Conservation (phyloP, 257 asterid species). For the Schizonepeta tenuifolia region DNA sequence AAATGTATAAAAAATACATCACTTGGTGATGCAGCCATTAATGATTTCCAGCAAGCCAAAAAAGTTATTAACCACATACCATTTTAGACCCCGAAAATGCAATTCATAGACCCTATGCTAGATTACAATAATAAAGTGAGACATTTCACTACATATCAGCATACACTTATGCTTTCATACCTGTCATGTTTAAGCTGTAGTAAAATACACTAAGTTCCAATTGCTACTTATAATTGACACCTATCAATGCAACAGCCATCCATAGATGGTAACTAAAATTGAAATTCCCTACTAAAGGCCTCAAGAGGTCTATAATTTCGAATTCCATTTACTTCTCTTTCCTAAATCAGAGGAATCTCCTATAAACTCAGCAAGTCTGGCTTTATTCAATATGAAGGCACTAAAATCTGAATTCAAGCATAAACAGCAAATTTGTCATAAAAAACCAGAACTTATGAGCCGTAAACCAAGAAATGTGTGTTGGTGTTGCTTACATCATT, state of each 20-base stretch:
- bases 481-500: not conserved
- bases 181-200: not conserved
- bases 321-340: not conserved
- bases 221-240: not conserved
- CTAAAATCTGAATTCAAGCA: not conserved
- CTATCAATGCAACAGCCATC: not conserved
- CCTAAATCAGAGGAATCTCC: slow-evolving; percentile 16
- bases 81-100: slow-evolving; percentile 4
- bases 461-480: not conserved
- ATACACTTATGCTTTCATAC: slow-evolving; percentile 7
- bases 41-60: slow-evolving; percentile 23
- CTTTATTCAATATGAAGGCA: not conserved
- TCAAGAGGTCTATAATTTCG: not conserved
- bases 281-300: not conserved
- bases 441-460: not conserved
- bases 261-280: not conserved
- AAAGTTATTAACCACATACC: not conserved
- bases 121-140: not conserved
- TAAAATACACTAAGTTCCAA: slow-evolving; percentile 7
- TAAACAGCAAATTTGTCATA: not conserved
- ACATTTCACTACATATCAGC: not conserved
- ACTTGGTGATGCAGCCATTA: not conserved
- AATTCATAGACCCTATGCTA: not conserved
- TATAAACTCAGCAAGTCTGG: not conserved
- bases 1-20: not conserved